These are phyloP conservation scores for Cyclotella kingstonii DNA, from an alignment of 108 stramenopile genomes.

Conservation along the genomic window DNA sequence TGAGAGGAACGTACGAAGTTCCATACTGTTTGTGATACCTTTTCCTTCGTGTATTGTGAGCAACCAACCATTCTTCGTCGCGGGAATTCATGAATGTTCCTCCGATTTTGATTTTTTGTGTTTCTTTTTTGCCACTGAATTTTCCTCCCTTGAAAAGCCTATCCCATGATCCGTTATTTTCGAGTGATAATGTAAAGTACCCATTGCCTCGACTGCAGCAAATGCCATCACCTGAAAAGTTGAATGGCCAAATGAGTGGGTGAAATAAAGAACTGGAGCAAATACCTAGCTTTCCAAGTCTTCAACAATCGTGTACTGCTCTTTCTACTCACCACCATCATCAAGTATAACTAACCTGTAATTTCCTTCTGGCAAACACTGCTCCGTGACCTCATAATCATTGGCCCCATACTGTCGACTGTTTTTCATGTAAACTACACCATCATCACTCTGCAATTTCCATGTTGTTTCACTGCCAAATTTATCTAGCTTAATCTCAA, in stretches of 20 bases:
- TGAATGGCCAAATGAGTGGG: too few species aligned
- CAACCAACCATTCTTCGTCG: constrained; percentile 24
- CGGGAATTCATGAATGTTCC: constrained; percentile 8
- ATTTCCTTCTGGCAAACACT: constrained; percentile 3
- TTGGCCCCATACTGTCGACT: not conserved
- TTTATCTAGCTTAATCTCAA: constrained; percentile 2
- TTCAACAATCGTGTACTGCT: too few species aligned
- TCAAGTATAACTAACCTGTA: constrained; percentile 4
- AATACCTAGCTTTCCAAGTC: too few species aligned
- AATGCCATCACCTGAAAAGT: constrained; percentile 6
- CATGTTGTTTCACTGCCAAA: constrained; percentile 7
- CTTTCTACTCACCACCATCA: constrained; percentile 4
- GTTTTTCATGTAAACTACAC: not conserved
- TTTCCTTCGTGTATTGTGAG: constrained; percentile 31
- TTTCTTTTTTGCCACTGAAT: not conserved
- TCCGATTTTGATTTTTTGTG: constrained; percentile 1
- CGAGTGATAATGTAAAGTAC: constrained; percentile 2
- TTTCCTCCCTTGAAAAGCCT: constrained; percentile 1
- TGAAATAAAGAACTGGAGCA: too few species aligned
- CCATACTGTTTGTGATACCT: constrained; percentile 18
- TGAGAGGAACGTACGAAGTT: constrained; percentile 23
- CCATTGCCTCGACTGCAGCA: constrained; percentile 2
- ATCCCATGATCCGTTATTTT: constrained; percentile 8
- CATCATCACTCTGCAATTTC: not conserved
- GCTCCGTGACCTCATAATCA: constrained; percentile 4